phyloP scores from a whole-genome alignment of 169 alveolate genomes.

The Plasmodium reichenowi region DNA sequence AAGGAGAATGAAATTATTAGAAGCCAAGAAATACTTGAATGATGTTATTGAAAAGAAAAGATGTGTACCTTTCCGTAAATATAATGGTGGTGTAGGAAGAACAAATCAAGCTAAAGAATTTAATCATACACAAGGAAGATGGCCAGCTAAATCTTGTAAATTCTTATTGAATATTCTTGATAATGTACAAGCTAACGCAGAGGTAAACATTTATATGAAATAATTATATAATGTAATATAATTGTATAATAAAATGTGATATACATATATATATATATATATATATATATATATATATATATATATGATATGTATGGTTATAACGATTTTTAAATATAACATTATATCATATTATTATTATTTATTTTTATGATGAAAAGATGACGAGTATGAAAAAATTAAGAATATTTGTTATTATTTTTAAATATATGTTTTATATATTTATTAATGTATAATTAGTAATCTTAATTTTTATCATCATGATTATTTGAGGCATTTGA shows the following conservation, averaged over 20 bases:
- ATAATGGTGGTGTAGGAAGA: constrained; percentile 98
- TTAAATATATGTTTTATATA: constrained; percentile 82
- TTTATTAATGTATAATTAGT: constrained; percentile 58
- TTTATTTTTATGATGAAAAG: constrained; percentile 72
- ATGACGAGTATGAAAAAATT: constrained; percentile 78
- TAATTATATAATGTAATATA: constrained; percentile 1
- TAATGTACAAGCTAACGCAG: constrained; percentile 97
- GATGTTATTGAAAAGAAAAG: constrained; percentile 97
- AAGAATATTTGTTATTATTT: constrained; percentile 54
- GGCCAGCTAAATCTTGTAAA: constrained; percentile 98
- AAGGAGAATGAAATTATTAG: constrained; percentile 93
- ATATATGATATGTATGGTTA: constrained; percentile 13
- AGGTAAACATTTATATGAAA: constrained; percentile 80
- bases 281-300: constrained; percentile 21
- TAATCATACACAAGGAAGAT: constrained; percentile 97
- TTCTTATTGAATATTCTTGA: constrained; percentile 92
- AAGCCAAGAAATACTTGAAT: constrained; percentile 95
- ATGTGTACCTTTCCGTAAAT: constrained; percentile 97
- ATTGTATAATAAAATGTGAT: constrained; percentile 49
- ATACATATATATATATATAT: constrained; percentile 18
- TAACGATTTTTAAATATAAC: no score
- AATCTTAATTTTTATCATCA: constrained; percentile 72
- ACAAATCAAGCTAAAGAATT: constrained; percentile 97
- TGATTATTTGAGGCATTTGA: constrained; percentile 88
- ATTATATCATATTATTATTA: constrained; percentile 13